Evolutionary conservation across 23 red algal species (phyloP).

Genomic region (Chondrus crispus): DNA sequence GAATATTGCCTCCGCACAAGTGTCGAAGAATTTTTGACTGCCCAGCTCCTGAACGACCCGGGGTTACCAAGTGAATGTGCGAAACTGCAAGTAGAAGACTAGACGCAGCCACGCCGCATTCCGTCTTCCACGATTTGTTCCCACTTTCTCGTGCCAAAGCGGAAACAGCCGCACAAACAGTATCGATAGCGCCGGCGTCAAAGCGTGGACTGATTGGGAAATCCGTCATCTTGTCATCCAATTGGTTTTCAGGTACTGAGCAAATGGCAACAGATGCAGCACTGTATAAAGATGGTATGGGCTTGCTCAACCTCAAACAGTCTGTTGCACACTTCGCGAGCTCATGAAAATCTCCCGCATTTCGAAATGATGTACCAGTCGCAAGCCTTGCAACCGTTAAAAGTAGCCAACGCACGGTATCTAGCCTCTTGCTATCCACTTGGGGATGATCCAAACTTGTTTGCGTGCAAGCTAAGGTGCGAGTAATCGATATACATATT

Average conservation of each 20-base stretch:
- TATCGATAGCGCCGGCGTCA: neutral
- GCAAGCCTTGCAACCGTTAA: constrained; percentile 23
- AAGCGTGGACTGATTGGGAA: neutral
- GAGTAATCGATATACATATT: constrained; percentile 6
- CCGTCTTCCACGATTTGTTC: neutral
- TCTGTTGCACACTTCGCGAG: neutral
- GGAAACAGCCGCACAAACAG: constrained; percentile 38
- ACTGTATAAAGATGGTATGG: neutral
- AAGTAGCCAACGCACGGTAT: constrained; percentile 34
- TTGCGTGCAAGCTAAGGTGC: neutral
- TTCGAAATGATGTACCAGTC: constrained; percentile 17
- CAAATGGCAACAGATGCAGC: constrained; percentile 35
- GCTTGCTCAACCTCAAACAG: neutral
- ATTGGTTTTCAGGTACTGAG: constrained; percentile 15
- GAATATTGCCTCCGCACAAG: constrained; percentile 14
- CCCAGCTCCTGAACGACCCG: neutral
- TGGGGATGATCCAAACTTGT: too few species aligned
- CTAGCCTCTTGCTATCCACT: neutral
- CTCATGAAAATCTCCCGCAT: neutral
- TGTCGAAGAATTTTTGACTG: neutral
- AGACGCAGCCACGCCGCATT: neutral
- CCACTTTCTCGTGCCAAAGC: neutral
- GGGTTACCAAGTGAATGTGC: neutral
- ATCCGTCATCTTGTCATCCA: neutral
- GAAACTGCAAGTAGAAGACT: constrained; percentile 47